These are phyloP conservation scores for Graphium sp. DNA, from an alignment of 2,329 filamentous ascomycete genomes.

Conservation along the genomic window DNA sequence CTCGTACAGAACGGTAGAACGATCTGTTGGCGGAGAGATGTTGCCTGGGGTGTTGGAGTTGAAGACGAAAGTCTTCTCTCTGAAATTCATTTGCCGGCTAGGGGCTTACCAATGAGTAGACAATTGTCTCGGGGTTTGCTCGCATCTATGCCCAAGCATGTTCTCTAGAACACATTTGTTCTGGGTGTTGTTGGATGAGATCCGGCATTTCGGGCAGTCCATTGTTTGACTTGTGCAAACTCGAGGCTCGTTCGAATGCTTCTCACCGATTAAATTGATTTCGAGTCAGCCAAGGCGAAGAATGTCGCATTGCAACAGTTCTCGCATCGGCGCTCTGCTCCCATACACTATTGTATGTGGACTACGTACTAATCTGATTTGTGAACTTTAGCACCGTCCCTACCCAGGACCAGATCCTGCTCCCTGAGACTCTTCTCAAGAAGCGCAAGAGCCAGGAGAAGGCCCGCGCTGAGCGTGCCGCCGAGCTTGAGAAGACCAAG, in stretches of 20 bases:
- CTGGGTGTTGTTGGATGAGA: conserved; percentile 69
- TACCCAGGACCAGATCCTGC: conserved; percentile 86
- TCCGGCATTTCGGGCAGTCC: conserved; percentile 8
- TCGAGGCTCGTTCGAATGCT: not conserved
- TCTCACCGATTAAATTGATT: conserved; percentile 69
- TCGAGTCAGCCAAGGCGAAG: conserved; percentile 79
- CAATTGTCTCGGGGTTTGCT: too few relatives aligned
- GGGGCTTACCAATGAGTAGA: too few relatives aligned
- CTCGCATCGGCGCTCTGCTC: conserved; percentile 68
- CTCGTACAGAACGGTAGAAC: conserved; percentile 23
- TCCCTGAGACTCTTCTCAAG: conserved; percentile 99
- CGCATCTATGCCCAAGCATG: too few relatives aligned
- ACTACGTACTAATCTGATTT: conserved; percentile 70
- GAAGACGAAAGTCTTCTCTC: conserved; percentile 54
- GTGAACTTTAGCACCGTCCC: conserved; percentile 62
- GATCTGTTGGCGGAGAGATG: conserved; percentile 40
- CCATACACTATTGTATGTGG: conserved; percentile 48
- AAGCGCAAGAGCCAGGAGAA: conserved; percentile 99
- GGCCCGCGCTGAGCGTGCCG: conserved; percentile 76
- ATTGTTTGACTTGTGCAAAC: too few relatives aligned
- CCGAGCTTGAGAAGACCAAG: conserved; percentile 74
- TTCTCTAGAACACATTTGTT: too few relatives aligned
- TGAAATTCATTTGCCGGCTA: conserved; percentile 40
- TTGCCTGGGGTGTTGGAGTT: conserved; percentile 60
- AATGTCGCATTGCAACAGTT: conserved; percentile 93